These are phyloP conservation scores for Hansenula sp. DNA, from an alignment of 1,139 yeast genomes.

Conservation along the genomic window DNA sequence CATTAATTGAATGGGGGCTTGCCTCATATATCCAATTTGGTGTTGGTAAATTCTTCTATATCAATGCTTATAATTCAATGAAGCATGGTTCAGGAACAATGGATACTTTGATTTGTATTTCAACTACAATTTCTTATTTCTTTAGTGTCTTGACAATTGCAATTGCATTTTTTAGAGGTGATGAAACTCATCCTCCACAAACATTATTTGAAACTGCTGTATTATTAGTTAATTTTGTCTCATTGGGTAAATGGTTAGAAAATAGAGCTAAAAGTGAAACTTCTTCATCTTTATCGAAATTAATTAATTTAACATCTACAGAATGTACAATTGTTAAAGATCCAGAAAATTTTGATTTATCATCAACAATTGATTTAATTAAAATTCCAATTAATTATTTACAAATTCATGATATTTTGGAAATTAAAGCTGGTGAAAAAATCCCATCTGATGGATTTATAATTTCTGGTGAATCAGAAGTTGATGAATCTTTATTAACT, in stretches of 20 bases:
- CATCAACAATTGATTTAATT: constrained; percentile 8
- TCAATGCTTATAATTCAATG: constrained; percentile 61
- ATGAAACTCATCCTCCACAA: constrained; percentile 46
- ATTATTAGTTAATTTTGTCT: constrained; percentile 79
- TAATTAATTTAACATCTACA: constrained; percentile 78
- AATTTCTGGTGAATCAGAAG: constrained; percentile 70
- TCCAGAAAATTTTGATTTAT: constrained; percentile 11
- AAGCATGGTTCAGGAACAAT: constrained; percentile 80
- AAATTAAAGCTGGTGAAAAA: constrained; percentile 80
- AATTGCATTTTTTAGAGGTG: constrained; percentile 31
- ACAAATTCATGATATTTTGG: constrained; percentile 72
- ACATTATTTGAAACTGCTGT: constrained; percentile 84
- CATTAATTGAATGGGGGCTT: constrained; percentile 52
- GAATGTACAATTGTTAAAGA: constrained; percentile 57
- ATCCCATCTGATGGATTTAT: constrained; percentile 91
- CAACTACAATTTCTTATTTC: constrained; percentile 73
- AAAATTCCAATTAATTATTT: constrained; percentile 67
- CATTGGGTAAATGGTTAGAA: constrained; percentile 87
- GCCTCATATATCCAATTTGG: constrained; percentile 63
- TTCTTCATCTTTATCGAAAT: constrained; percentile 76
- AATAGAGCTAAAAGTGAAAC: constrained; percentile 93
- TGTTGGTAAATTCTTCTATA: constrained; percentile 60
- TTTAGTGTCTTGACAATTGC: constrained; percentile 65
- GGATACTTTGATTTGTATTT: constrained; percentile 86
- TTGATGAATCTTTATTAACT: constrained; percentile 84